Conservation (phyloP, 2,329 filamentous ascomycete genomes). For the Trichoderma sp. region DNA sequence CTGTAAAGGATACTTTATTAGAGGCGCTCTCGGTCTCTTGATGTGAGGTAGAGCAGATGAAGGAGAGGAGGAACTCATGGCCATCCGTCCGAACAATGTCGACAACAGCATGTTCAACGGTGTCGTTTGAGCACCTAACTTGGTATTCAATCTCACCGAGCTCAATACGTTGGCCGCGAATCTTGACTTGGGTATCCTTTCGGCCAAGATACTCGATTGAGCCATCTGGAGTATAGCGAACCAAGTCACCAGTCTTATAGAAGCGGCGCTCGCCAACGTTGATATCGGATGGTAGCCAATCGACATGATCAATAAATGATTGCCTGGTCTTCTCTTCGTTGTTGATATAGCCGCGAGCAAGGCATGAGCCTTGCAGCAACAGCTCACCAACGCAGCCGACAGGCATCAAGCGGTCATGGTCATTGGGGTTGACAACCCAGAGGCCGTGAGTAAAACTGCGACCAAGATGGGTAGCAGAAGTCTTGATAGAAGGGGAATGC, state of each 20-base stretch:
- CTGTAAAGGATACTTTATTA: not conserved
- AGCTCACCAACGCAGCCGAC: slow-evolving; percentile 36
- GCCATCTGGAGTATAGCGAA: slow-evolving; percentile 15
- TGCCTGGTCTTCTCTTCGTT: slow-evolving; percentile 31
- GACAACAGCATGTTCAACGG: slow-evolving; percentile 7
- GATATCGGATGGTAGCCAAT: not conserved
- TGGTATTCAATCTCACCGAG: slow-evolving; percentile 25
- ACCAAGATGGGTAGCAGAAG: not conserved
- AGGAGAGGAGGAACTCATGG: slow-evolving; percentile 1
- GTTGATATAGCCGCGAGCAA: slow-evolving; percentile 35
- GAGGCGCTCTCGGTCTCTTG: slow-evolving; percentile 15
- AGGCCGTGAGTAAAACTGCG: slow-evolving; percentile 22
- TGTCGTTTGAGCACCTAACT: not conserved
- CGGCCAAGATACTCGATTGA: slow-evolving; percentile 17
- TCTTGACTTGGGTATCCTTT: slow-evolving; percentile 27
- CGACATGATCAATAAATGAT: slow-evolving; percentile 28
- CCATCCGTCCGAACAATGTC: not conserved
- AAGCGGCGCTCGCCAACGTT: slow-evolving; percentile 24
- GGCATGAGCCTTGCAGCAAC: slow-evolving; percentile 31
- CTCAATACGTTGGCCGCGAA: slow-evolving; percentile 26
- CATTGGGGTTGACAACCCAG: slow-evolving; percentile 33
- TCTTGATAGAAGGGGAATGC: not conserved
- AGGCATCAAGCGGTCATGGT: slow-evolving; percentile 32
- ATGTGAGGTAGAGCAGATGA: slow-evolving; percentile 13
- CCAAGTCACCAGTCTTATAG: slow-evolving; percentile 27